Evolutionary conservation across 805 yeast genomes (phyloP).

Genomic region (Nakazawaea ernobii): DNA sequence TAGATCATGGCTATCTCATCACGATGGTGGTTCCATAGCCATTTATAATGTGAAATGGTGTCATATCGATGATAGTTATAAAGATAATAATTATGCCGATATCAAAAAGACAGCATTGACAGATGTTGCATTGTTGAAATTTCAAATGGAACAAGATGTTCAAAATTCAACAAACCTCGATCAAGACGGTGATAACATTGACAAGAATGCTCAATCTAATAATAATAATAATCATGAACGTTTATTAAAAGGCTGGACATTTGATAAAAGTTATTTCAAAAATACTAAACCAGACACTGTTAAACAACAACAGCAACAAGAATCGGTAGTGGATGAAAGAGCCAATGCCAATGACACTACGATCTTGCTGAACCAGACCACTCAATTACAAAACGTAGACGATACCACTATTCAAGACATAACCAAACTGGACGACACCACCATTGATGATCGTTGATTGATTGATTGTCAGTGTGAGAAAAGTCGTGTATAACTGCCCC

Average conservation of each 20-base stretch:
- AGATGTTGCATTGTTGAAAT: slow-evolving; percentile 13
- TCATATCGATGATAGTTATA: slow-evolving; percentile 18
- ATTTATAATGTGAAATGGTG: slow-evolving; percentile 53
- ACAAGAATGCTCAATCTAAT: slow-evolving; percentile 15
- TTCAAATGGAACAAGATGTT: slow-evolving; percentile 11
- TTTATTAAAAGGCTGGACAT: slow-evolving; percentile 26
- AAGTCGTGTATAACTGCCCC: neutral
- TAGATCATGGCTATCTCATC: slow-evolving; percentile 65
- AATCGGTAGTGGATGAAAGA: slow-evolving; percentile 6
- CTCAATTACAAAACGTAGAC: slow-evolving; percentile 6
- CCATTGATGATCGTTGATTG: slow-evolving; percentile 5
- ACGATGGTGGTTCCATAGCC: slow-evolving; percentile 75
- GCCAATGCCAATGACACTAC: slow-evolving; percentile 5
- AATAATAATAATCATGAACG: slow-evolving; percentile 2
- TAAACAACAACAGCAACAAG: slow-evolving; percentile 13
- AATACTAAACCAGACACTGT: slow-evolving; percentile 12
- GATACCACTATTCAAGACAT: slow-evolving; percentile 11
- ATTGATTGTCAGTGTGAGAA: neutral
- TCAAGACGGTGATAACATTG: neutral
- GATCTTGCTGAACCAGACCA: neutral
- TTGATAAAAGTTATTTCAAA: slow-evolving; percentile 17
- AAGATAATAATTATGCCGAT: slow-evolving; percentile 13
- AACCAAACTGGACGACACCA: slow-evolving; percentile 10
- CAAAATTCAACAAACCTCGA: neutral
- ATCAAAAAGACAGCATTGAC: slow-evolving; percentile 18